Base-by-base conservation (phyloP, 495 filamentous ascomycete genomes). In the Xylaria bambusicola region DNA sequence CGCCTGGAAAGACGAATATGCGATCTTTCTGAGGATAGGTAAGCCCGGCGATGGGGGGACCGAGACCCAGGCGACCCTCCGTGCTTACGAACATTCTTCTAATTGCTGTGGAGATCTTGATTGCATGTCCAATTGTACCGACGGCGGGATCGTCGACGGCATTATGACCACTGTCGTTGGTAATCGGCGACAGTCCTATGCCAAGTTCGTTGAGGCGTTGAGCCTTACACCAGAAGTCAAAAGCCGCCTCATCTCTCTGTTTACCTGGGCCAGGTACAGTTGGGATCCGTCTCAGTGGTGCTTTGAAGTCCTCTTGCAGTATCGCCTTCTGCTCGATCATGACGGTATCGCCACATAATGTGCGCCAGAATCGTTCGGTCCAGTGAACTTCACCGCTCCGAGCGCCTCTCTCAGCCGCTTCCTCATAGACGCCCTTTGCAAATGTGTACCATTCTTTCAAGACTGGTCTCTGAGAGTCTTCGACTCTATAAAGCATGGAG, bases 1-100 rank as follows among this genome's bases (percentile, higher is more conserved):
- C 57, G 7, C 57, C 57, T 5, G 26, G 49, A 24, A 60, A 29
- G 12, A 60, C 27, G 36, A 38, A 60, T 6, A 60, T 40, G 38
- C 42, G 38, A 36, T 60, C 57, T 42, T 36, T 31, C 15, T 52
- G 31, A 8, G 36, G 36, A 15, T 38, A 15, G 6, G 13, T 38
- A 6, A 38, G 36, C 3, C 36, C 36, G 15, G 12, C 6, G 7
- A 38, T 8, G 36, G 36, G 36, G 3, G 36, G 36, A 15, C 36
- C 36, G 36, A 38, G 36, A 38, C 36, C 36, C 8, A 38, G 36
- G 15, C 12, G 36, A 15, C 36, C 36, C 6, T 38, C 27, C 12
- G 44, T 5, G 12, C 44, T 47, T 15, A 17, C 13, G 12, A 47
- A 47, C 44, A 47, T 10, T n/a, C n/a, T 47, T 8, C 23, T 47